These are phyloP conservation scores for Aquilaria malaccensis DNA, from an alignment of 345 rosid species.

Conservation along the genomic window DNA sequence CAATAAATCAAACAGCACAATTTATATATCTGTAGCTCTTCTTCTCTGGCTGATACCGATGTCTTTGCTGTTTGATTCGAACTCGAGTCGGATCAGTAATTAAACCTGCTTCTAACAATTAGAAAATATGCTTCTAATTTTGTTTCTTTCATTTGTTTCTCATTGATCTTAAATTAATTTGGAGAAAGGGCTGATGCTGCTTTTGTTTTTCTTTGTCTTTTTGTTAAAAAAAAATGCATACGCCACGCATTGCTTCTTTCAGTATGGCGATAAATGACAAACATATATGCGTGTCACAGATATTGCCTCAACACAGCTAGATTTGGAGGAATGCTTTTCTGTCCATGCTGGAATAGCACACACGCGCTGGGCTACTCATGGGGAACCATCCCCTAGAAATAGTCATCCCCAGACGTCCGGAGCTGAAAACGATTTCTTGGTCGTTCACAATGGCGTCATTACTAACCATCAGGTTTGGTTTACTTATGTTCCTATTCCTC, in stretches of 20 bases:
- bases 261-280: background rate
- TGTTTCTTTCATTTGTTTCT: background rate
- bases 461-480: constrained; percentile 76
- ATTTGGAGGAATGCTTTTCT: constrained; percentile 61
- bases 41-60: no score
- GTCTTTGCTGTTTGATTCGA: no score
- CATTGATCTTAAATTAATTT: background rate
- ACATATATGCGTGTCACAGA: constrained; percentile 32
- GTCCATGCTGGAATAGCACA: constrained; percentile 97
- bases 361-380: constrained; percentile 98
- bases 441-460: constrained; percentile 88
- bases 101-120: no score
- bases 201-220: no score
- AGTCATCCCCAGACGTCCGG: constrained; percentile 93
- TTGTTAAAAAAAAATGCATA: no score
- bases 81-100: no score
- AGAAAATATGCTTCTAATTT: background rate
- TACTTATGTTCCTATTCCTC: no score
- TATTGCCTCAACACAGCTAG: constrained; percentile 46
- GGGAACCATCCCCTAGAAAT: constrained; percentile 89
- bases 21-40: no score
- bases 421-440: constrained; percentile 76
- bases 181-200: no score
- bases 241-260: no score
- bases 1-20: no score